A percentile compares a stretch with the other conserved stretches of the same genome.
These are phyloP conservation scores for Pholiota conissans DNA, from an alignment of 768 basidiomycete species.

Conservation along the genomic window DNA sequence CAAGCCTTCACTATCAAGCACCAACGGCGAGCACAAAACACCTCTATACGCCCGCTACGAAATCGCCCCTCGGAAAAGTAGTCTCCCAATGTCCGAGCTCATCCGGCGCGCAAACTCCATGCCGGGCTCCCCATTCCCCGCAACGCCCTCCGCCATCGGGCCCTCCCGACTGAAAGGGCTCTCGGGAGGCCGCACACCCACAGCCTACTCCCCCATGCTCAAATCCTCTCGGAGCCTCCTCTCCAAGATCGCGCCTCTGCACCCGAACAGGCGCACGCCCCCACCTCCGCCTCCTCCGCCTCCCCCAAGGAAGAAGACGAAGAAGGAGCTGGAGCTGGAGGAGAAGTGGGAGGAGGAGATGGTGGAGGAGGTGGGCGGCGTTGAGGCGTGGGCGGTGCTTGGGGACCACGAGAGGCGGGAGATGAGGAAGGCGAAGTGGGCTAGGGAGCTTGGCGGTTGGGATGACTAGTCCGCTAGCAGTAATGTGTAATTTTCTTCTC, in stretches of 20 bases:
- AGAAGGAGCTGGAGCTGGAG: conserved; percentile 75
- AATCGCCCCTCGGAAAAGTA: conserved; percentile 48
- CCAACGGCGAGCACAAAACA: conserved; percentile 17
- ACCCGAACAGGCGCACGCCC: conserved; percentile 70
- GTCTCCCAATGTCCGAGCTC: conserved; percentile 73
- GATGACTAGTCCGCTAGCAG: conserved; percentile 39
- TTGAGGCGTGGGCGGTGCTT: conserved; percentile 53
- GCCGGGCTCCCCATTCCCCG: conserved; percentile 58
- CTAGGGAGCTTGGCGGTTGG: conserved; percentile 60
- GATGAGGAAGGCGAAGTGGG: conserved; percentile 60
- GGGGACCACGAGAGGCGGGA: conserved; percentile 50
- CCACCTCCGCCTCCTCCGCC: conserved; percentile 72
- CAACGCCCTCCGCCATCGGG: conserved; percentile 16
- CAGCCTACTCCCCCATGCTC: conserved; percentile 61
- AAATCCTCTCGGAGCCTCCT: conserved; percentile 66
- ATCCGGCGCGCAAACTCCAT: conserved; percentile 70
- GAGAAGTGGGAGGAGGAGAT: conserved; percentile 83
- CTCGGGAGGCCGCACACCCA: conserved; percentile 19
- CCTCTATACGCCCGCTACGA: conserved; percentile 40
- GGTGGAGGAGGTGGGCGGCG: conserved; percentile 70
- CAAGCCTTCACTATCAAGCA: conserved; percentile 16
- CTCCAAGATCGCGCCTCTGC: conserved; percentile 72
- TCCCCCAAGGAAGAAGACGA: conserved; percentile 74
- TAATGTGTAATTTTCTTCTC: not conserved
- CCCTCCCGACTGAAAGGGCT: conserved; percentile 15